phyloP scores from a whole-genome alignment of 257 asterid genomes.

The Prunella vulgaris region DNA sequence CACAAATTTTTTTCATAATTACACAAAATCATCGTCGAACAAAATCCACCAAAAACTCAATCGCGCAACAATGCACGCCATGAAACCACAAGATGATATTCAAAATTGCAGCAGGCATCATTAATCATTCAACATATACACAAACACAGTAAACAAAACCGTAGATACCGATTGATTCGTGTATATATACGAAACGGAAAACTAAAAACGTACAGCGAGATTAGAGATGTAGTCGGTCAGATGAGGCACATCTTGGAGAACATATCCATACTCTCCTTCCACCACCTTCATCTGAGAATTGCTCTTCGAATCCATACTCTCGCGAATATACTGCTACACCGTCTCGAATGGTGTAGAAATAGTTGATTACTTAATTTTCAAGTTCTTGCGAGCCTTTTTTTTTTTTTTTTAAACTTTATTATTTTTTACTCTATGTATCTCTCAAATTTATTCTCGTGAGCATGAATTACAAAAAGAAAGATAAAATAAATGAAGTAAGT shows the following conservation, averaged over 20 bases:
- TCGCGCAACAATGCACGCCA: slow-evolving; percentile 1
- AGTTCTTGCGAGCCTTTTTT: background rate
- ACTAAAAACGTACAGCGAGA: slow-evolving; percentile 41
- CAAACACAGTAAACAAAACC: background rate
- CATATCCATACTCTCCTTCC: slow-evolving; percentile 50
- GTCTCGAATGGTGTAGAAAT: slow-evolving; percentile 8
- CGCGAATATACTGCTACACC: slow-evolving; percentile 10
- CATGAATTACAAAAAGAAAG: too few relatives aligned
- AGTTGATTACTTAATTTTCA: background rate
- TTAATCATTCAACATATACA: background rate
- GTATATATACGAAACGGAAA: background rate
- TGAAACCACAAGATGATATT: background rate
- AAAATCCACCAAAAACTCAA: slow-evolving; percentile 12
- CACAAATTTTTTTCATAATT: background rate
- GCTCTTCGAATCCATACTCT: slow-evolving; percentile 32
- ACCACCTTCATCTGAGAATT: slow-evolving; percentile 54
- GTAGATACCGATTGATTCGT: slow-evolving; percentile 15
- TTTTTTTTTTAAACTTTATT: too few relatives aligned
- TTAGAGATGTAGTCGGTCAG: slow-evolving; percentile 57
- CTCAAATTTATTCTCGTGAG: too few relatives aligned
- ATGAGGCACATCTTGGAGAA: slow-evolving; percentile 72
- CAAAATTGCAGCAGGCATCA: background rate
- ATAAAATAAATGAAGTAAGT: too few relatives aligned
- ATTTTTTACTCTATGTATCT: too few relatives aligned
- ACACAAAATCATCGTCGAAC: slow-evolving; percentile 2